Evolutionary conservation across 352 stramenopile genomes (phyloP).

Genomic region (Globisporangium cederbergense): DNA sequence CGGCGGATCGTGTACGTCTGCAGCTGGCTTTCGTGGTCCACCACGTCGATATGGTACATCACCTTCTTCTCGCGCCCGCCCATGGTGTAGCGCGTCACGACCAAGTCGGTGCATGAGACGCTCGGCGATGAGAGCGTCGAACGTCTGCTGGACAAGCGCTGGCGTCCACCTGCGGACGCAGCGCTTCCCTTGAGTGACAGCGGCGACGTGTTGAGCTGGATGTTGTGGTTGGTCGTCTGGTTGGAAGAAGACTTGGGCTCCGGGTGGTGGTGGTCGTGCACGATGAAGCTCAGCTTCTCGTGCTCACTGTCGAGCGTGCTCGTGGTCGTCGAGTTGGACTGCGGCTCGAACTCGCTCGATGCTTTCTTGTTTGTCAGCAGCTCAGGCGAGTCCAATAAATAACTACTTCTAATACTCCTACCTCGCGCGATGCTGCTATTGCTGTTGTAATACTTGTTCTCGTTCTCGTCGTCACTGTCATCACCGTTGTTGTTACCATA

Average conservation of each 20-base stretch:
- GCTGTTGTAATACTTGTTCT: conserved; percentile 11
- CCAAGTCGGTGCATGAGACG: conserved; percentile 45
- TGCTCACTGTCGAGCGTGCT: conserved; percentile 21
- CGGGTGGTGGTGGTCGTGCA: neutral
- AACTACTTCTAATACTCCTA: conserved; percentile 21
- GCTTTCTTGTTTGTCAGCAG: neutral
- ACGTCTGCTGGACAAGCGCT: conserved; percentile 29
- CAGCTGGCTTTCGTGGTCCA: conserved; percentile 62
- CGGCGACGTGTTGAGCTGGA: conserved; percentile 10
- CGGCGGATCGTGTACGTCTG: conserved; percentile 85
- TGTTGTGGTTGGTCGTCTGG: neutral
- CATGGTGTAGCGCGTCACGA: conserved; percentile 71
- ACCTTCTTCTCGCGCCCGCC: conserved; percentile 69
- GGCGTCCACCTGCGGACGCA: neutral
- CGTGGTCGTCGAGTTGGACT: conserved; percentile 11
- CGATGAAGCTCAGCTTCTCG: conserved; percentile 19
- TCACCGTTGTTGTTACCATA: conserved; percentile 1
- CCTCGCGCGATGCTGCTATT: neutral
- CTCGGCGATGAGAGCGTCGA: conserved; percentile 39
- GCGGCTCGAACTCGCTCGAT: neutral
- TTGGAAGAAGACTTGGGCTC: conserved; percentile 9
- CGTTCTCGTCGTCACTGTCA: neutral
- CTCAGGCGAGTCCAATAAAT: conserved; percentile 22
- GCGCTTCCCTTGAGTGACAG: conserved; percentile 2
- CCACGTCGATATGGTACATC: conserved; percentile 88